These are phyloP conservation scores for Triglochin maritima DNA, from an alignment of 106 monocot species.

Conservation along the genomic window DNA sequence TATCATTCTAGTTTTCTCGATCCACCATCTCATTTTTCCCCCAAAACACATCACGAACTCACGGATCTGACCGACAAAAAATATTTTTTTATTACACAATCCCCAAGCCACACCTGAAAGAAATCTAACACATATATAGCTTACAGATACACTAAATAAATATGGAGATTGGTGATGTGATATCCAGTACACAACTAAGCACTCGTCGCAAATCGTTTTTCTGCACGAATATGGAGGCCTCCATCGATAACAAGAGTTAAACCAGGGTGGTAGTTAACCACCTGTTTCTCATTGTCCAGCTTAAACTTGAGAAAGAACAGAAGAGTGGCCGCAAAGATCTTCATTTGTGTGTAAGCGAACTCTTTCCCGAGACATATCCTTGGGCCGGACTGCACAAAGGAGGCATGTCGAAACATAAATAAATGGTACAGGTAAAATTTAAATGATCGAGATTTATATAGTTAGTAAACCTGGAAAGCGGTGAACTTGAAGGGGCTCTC, in stretches of 20 bases:
- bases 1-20: too few relatives aligned
- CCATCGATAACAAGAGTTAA: slow-evolving; percentile 9
- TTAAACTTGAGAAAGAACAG: slow-evolving; percentile 11
- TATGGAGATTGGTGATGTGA: too few relatives aligned
- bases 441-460: background rate
- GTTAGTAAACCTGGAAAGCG: slow-evolving; percentile 13
- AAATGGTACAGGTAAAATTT: background rate
- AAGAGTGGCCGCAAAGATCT: slow-evolving; percentile 13
- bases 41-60: too few relatives aligned
- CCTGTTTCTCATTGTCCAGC: background rate
- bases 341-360: slow-evolving; percentile 23
- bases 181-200: too few relatives aligned
- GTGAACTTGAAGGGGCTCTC: slow-evolving; percentile 22
- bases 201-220: too few relatives aligned
- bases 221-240: slow-evolving; percentile 6
- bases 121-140: too few relatives aligned
- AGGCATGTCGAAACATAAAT: background rate
- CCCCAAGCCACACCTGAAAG: too few relatives aligned
- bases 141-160: too few relatives aligned
- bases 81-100: too few relatives aligned
- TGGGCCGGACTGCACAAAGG: slow-evolving; percentile 17
- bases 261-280: background rate
- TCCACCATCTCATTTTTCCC: too few relatives aligned
- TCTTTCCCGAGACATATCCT: slow-evolving; percentile 22
- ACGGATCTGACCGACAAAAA: too few relatives aligned